Evolutionary conservation across 208 protist genomes (phyloP).

Genomic region (Vickermania ingenoplastis): DNA sequence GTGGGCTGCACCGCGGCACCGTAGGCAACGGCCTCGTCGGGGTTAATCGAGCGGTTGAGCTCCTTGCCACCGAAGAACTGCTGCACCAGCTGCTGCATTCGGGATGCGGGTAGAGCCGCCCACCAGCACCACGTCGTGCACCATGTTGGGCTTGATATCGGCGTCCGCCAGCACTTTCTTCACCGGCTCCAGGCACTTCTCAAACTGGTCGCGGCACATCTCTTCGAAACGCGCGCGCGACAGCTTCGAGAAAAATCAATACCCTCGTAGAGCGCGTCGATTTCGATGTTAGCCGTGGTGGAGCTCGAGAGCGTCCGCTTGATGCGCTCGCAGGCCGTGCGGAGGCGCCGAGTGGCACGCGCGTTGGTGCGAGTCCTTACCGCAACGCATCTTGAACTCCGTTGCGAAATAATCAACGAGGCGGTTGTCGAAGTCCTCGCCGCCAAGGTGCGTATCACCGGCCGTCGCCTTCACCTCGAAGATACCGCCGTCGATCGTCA

Average conservation of each 20-base stretch:
- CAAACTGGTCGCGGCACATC: slow-evolving; percentile 87
- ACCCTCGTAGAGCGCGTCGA: slow-evolving; percentile 97
- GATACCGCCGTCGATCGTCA: slow-evolving; percentile 98
- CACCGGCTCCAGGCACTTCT: slow-evolving; percentile 72
- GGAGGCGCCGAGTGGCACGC: slow-evolving; percentile 69
- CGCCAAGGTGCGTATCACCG: slow-evolving; percentile 99
- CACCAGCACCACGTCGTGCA: slow-evolving; percentile 94
- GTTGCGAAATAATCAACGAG: slow-evolving; percentile 95
- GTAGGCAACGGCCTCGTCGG: slow-evolving; percentile 90
- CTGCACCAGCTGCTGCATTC: slow-evolving; percentile 94
- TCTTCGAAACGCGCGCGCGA: slow-evolving; percentile 99
- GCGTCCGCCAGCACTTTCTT: slow-evolving; percentile 85
- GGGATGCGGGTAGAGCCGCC: slow-evolving; percentile 97
- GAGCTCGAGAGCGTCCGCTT: slow-evolving; percentile 97
- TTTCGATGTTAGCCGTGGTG: slow-evolving; percentile 92
- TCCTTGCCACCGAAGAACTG: slow-evolving; percentile 93
- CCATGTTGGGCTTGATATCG: slow-evolving; percentile 70
- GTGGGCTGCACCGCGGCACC: slow-evolving; percentile 95
- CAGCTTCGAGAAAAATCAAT: slow-evolving; percentile 96
- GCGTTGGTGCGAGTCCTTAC: slow-evolving; percentile 70
- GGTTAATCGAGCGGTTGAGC: slow-evolving; percentile 91
- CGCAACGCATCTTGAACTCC: slow-evolving; percentile 90
- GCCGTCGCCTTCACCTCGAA: slow-evolving; percentile 99
- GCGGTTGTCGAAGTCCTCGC: slow-evolving; percentile 99
- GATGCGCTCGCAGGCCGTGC: slow-evolving; percentile 89